Percentiles rank a stretch among this genome's conserved stretches.
Conservation (phyloP, 1,284 basidiomycete species). For the Meira miltonrushii region DNA sequence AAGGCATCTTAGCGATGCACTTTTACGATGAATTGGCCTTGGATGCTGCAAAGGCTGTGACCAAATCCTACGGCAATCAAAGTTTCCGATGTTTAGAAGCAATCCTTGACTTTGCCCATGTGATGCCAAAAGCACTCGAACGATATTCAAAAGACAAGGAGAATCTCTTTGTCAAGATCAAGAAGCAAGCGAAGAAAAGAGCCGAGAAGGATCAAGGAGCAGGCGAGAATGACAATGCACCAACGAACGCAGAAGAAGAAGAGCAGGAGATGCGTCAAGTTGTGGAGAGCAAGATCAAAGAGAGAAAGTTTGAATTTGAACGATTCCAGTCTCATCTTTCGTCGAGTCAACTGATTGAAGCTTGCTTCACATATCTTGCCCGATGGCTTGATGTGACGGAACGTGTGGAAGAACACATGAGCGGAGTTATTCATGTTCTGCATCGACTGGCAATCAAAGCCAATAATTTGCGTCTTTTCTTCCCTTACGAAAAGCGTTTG, state of each 20-base stretch:
- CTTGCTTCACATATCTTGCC: conserved; percentile 37
- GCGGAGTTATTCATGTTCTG: conserved; percentile 39
- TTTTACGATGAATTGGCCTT: conserved; percentile 47
- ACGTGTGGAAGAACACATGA: conserved; percentile 33
- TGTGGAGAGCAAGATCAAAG: conserved; percentile 18
- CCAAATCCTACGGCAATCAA: conserved; percentile 39
- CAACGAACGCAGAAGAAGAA: conserved; percentile 25
- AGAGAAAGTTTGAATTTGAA: conserved; percentile 46
- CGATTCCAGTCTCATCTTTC: conserved; percentile 44
- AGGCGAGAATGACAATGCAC: conserved; percentile 11
- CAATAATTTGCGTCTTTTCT: conserved; percentile 35
- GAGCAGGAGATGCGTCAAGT: conserved; percentile 18
- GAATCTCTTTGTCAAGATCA: conserved; percentile 46
- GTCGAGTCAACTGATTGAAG: conserved; percentile 36
- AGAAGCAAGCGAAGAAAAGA: conserved; percentile 27
- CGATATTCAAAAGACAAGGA: conserved; percentile 40
- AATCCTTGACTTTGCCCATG: conserved; percentile 40
- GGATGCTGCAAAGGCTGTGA: conserved; percentile 35
- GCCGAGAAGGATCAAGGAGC: conserved; percentile 4
- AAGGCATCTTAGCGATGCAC: conserved; percentile 43
- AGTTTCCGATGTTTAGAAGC: conserved; percentile 46
- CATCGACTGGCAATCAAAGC: conserved; percentile 46
- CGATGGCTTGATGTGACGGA: conserved; percentile 24
- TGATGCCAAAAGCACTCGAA: conserved; percentile 48
- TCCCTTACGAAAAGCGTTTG: conserved; percentile 24